Evolutionary conservation across 1,284 basidiomycete genomes (phyloP), one percentile per base, ranked within the genome.

Genomic region (Microbotryum intermedium): DNA sequence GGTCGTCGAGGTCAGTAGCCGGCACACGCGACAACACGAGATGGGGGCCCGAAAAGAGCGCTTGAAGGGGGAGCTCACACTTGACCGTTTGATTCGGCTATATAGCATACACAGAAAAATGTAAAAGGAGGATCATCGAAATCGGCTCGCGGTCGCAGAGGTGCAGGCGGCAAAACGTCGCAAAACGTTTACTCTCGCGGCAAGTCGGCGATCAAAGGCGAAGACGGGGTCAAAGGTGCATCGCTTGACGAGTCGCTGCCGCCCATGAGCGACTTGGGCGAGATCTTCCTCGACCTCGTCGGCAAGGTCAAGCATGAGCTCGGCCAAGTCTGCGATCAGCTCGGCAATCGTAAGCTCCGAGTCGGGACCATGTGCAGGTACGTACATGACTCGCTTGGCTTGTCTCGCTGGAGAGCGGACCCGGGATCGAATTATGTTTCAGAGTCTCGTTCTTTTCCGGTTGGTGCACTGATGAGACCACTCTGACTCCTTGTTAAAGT

Each of bases 311-410:
- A 86, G 11, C 78, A 83, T 42, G 53, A 67, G 54, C 82, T 90
- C 64, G 81, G 82, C 67, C 74, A 79, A 2, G 82, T 91, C 43
- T 86, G 84, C 16, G 78, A 86, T 69, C 83, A 81, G 44, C 77
- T 95, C 55, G 76, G 82, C 64, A 90, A 90, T 3, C 83, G 91
- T 59, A 90, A 88, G 67, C 79, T 97, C 71, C 88, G 92, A 70
- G 83, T 97, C 47, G 93, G 92, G 2, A 97, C 92, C 13, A 97
- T 97, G 92, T 97, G 92, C 78, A 75, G 74, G 75, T 77, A 48
- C 61, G 75, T 21, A 16, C n/a, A 4, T 3, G 16, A 20, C 21
- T 51, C 9, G 28, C 16, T 20, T 7, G n/a, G 5, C 48, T 16
- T 21, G 6, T 9, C 3, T 7, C 50, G 29, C 25, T 8, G 21